Evolutionary conservation across 2,329 filamentous ascomycete genomes (phyloP), one percentile per base, ranked within the genome.

Genomic region (Cladosporium sp.): DNA sequence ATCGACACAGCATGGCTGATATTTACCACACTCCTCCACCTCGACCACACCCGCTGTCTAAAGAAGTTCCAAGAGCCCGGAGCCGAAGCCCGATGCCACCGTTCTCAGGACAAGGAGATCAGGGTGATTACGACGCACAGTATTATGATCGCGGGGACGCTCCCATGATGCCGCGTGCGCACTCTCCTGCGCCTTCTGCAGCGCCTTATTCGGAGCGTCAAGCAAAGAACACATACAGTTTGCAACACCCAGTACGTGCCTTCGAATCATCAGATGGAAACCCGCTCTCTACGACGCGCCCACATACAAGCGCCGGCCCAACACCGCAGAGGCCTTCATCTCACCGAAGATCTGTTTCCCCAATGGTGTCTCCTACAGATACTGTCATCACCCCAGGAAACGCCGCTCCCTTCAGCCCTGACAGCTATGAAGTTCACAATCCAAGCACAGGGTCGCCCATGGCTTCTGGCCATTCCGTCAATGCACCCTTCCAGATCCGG

Each of bases 341-440:
- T 8, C 75, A 75, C 7, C 83, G 89, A 53, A 92, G 92, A 70
- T 91, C 88, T 1, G 83, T 91, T 32, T 91, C 88, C 65, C 87
- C 89, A 2, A 82, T 83, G 1, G 88, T 88, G 15, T 73, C 73
- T 0, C 61, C 80, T 70, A 20, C 77, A 70, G 36, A 70, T 74
- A 75, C 47, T 78, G 52, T 55, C 52, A 55, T 55, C 19, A 83
- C 58, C 75, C 42, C 34, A 17, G 44, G 42, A n/a, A 42, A 35
- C 4, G 81, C 80, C 15, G 73, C 88, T 3, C 88, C 88, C 0
- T 93, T 90, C 65, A 83, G 85, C 0, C 89, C 89, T 0, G 89
- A 92, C 68, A 87, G 84, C 34, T 92, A 90, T 67, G 85, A 91
- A 65, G 79, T 83, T 1, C 78, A 90, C 62, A 92, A 92, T 61